A percentile compares a stretch with the other conserved stretches of the same genome.
These are phyloP conservation scores for Phytophthora fragariaefolia DNA, from an alignment of 352 stramenopile genomes.

Conservation along the genomic window DNA sequence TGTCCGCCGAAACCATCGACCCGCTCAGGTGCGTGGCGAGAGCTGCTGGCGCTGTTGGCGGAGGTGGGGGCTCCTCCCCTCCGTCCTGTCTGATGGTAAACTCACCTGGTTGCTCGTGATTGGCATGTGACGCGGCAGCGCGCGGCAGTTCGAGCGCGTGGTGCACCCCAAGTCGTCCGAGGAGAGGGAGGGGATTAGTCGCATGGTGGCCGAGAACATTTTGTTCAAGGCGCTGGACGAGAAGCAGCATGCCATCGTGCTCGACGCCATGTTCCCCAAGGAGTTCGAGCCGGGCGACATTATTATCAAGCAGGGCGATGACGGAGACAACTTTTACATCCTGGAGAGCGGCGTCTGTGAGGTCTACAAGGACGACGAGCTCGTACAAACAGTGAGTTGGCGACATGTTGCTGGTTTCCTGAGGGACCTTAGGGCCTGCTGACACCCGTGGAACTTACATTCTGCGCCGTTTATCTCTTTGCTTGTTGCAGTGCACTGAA, in stretches of 20 bases:
- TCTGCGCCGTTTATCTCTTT: neutral
- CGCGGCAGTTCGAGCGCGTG: constrained; percentile 82
- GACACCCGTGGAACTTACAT: neutral
- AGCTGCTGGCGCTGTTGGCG: constrained; percentile 1
- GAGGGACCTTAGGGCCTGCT: constrained; percentile 1
- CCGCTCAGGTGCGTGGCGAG: constrained; percentile 57
- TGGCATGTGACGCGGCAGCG: constrained; percentile 43
- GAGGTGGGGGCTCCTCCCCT: too few relatives aligned
- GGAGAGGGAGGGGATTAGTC: constrained; percentile 75
- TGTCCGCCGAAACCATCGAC: constrained; percentile 90
- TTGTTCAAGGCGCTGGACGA: constrained; percentile 91
- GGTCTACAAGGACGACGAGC: constrained; percentile 89
- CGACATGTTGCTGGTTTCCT: neutral
- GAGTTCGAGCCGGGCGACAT: constrained; percentile 78
- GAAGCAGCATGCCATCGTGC: constrained; percentile 87
- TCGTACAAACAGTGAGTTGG: constrained; percentile 77
- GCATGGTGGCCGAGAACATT: constrained; percentile 90
- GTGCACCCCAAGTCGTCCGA: constrained; percentile 86
- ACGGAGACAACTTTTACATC: constrained; percentile 96
- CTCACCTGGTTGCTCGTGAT: constrained; percentile 15
- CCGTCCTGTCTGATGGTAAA: constrained; percentile 21
- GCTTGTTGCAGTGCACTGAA: constrained; percentile 65
- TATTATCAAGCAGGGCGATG: constrained; percentile 92
- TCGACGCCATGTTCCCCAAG: constrained; percentile 89
- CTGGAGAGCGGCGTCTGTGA: constrained; percentile 93